Evolutionary conservation across 108 stramenopile genomes (phyloP).

Genomic region (Nitzschia putrida): DNA sequence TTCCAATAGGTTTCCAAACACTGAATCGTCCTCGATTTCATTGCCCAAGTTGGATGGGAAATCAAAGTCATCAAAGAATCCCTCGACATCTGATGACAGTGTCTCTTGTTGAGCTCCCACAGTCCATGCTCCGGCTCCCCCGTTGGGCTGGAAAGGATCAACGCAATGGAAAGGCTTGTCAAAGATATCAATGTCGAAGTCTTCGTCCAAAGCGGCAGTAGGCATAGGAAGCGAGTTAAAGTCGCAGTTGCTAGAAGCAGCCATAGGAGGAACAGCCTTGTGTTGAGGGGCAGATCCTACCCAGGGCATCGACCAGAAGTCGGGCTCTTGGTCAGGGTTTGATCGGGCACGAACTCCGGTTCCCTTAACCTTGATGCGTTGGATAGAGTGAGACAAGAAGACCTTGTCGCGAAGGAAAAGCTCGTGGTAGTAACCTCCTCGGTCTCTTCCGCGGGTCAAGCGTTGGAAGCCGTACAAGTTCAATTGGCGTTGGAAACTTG

Average conservation of each 20-base stretch:
- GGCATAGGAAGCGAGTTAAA: neutral
- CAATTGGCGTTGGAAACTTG: slow-evolving; percentile 90
- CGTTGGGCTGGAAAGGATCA: slow-evolving; percentile 30
- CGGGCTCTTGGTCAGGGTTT: slow-evolving; percentile 82
- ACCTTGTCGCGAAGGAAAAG: slow-evolving; percentile 67
- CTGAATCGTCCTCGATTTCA: slow-evolving; percentile 32
- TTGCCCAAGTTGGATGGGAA: neutral
- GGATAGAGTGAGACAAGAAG: slow-evolving; percentile 63
- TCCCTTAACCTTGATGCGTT: slow-evolving; percentile 82
- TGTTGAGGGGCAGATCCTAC: slow-evolving; percentile 20
- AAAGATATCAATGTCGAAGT: slow-evolving; percentile 25
- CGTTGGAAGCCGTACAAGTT: slow-evolving; percentile 91
- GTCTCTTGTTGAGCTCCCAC: neutral
- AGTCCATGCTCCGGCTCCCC: slow-evolving; percentile 8
- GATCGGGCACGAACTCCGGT: slow-evolving; percentile 68
- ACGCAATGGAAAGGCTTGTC: slow-evolving; percentile 35
- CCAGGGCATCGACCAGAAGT: slow-evolving; percentile 75
- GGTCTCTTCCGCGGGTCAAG: slow-evolving; percentile 66
- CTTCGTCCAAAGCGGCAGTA: slow-evolving; percentile 4
- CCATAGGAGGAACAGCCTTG: neutral
- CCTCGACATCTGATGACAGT: slow-evolving; percentile 16
- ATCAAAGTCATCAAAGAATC: slow-evolving; percentile 35
- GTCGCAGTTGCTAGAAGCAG: neutral
- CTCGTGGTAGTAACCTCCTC: slow-evolving; percentile 80
- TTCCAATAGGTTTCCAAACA: slow-evolving; percentile 31